Base-by-base conservation (phyloP, 2,329 filamentous ascomycete genomes). In the Claviceps fusiformis region DNA sequence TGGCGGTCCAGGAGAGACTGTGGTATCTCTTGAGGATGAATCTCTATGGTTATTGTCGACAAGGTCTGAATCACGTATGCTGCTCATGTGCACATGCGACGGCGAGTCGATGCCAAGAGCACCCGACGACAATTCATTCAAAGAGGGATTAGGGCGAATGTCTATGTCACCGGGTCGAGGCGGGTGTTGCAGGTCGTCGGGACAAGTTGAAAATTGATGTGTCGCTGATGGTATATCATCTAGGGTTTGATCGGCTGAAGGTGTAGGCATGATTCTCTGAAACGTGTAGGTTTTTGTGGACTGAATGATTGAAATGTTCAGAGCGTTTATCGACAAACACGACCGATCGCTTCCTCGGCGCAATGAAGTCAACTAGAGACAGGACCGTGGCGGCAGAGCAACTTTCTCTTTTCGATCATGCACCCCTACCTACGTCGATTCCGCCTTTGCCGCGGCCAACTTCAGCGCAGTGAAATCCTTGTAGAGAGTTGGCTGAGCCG, bases 1-100 rank as follows among this genome's bases (percentile, higher is more conserved):
- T 41, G 67, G 69, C n/a, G 72, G 68, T 9, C 64, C 65, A 17
- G 73, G 74, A 5, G 75, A 75, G 64, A 72, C 67, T 50, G 73
- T 74, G 6, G 69, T 67, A n/a, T 71, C 69, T 58, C 69, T 63
- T 52, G 73, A 69, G 17, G 68, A 67, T 33, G 65, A 4, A 62
- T 63, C 41, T 62, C 59, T 7, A 67, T 61, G 54, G 24, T 59
- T 63, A 27, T 62, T 61, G 6, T 64, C 62, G 29, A 61, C 9
- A 11, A 50, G 37, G 9, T 41, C 44, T 5, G 33, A 7, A 19
- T 47, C 45, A 39, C 35, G 52, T 17, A 45, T 50, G 27, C 35
- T 44, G 29, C 33, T 46, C 29, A 41, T 37, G 41, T 50, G 54
- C 35, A 27, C 37, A 35, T 41, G 2, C 9, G 44, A 44, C 13